Percentiles rank a stretch among this genome's conserved stretches.
These are phyloP conservation scores for Sanghuangporus weigelae DNA, from an alignment of 1,284 basidiomycete species.

Conservation along the genomic window DNA sequence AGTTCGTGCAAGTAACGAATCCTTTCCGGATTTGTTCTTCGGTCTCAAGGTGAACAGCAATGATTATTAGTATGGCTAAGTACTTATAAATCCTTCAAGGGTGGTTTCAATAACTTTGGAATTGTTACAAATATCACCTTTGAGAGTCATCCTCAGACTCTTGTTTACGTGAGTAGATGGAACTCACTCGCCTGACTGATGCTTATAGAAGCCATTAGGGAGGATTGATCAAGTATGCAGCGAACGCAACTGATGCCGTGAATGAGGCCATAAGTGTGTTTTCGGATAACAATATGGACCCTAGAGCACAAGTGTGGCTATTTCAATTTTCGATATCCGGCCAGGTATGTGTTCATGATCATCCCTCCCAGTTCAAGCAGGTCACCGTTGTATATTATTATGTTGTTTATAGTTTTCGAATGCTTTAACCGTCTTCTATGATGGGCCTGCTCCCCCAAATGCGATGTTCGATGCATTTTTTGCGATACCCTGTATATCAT, in stretches of 20 bases:
- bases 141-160: background rate
- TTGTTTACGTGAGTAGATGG: slow-evolving; percentile 1
- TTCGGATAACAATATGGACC: slow-evolving; percentile 11
- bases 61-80: background rate
- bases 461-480: slow-evolving; percentile 8
- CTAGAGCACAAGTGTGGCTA: slow-evolving; percentile 13
- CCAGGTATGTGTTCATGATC: background rate
- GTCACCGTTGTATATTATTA: too few relatives aligned
- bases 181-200: background rate
- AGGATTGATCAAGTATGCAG: slow-evolving; percentile 1
- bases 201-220: background rate
- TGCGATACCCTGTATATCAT: background rate
- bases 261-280: slow-evolving; percentile 9
- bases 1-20: slow-evolving; percentile 2
- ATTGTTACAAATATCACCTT: slow-evolving; percentile 10
- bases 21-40: slow-evolving; percentile 16
- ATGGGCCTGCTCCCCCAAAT: slow-evolving; percentile 4
- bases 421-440: slow-evolving; percentile 9
- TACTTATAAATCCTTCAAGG: background rate
- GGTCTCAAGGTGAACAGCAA: slow-evolving; percentile 1
- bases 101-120: slow-evolving; percentile 17
- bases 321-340: background rate
- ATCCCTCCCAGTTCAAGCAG: background rate
- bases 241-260: background rate
- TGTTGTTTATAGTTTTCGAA: background rate